Conservation (phyloP, 2,329 filamentous ascomycete species). For the Colletotrichum horii region DNA sequence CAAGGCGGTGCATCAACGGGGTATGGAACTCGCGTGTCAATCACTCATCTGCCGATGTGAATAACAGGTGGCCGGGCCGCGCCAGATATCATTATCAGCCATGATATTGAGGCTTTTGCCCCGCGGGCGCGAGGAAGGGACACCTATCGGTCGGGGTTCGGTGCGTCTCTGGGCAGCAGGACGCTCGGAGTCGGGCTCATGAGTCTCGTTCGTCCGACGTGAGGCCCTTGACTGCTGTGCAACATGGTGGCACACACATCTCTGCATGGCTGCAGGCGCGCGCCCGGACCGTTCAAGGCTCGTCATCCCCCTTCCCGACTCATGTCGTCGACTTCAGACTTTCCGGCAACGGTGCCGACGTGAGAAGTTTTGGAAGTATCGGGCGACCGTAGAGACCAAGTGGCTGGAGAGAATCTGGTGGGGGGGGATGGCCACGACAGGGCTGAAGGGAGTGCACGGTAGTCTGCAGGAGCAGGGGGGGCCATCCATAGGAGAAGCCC, state of each 20-base stretch:
- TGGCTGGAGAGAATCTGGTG: neutral
- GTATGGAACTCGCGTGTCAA: neutral
- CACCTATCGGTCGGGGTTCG: neutral
- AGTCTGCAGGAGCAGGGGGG: neutral
- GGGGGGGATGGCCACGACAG: neutral
- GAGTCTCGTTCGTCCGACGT: slow-evolving; percentile 14
- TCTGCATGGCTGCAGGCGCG: neutral
- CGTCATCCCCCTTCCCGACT: neutral
- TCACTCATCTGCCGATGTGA: neutral
- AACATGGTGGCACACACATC: neutral
- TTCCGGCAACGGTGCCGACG: neutral
- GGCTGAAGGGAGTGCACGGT: neutral
- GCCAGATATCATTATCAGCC: neutral
- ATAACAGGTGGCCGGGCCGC: neutral
- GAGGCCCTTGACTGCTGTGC: neutral
- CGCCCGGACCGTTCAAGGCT: neutral
- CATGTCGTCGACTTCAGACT: slow-evolving; percentile 2
- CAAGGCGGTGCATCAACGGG: neutral
- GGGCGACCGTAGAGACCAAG: neutral
- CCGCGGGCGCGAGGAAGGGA: neutral
- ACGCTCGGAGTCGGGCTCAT: neutral
- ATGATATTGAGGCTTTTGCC: neutral
- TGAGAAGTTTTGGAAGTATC: slow-evolving; percentile 2
- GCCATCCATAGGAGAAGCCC: neutral
- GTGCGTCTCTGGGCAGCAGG: neutral